Evolutionary conservation across 2,329 filamentous ascomycete species (phyloP), one percentile per base, ranked within the genome.

Genomic region (Claviceps sp.): DNA sequence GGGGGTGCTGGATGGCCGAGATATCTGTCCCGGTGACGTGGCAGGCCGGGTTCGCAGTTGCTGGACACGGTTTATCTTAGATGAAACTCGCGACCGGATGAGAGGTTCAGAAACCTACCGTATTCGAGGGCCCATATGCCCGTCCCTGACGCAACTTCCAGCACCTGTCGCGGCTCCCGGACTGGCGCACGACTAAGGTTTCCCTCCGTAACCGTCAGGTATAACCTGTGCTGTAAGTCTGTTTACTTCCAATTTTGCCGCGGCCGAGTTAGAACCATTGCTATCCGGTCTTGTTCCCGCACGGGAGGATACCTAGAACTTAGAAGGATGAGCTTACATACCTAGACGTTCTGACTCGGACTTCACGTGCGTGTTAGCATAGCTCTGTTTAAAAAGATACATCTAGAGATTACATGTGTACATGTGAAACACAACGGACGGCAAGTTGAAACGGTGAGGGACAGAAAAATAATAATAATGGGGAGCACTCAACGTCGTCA

Each of bases 111-210:
- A 30, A 30, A 30, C 40, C 10, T 59, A 60, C 70, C 72, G 56
- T 74, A 71, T 42, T 75, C 70, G n/a, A 74, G 68, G 2, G 74
- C 72, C 75, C 75, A 78, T 46, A 71, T 69, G 6, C 74, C 74
- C 3, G 72, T 76, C 14, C 74, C 74, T 0, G 74, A 77, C 3
- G 74, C 75, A 17, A 77, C 61, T 58, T 78, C 76, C 5, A 78
- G 64, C 19, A 72, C 69, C 22, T 68, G 64, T 41, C 64, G 65
- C 1, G 69, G 68, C 8, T 67, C 60, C 2, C 64, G 57, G 14
- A 75, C 60, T 3, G 75, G 74, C 6, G 73, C 69, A 14, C 71
- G 64, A 57, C 68, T 68, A 5, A 77, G 66, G 41, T 66, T 65
- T 47, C 72, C 71, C 37, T 65, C 62, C 43, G 72, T 67, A 1